Percentiles rank a stretch among this genome's conserved stretches.
These are phyloP conservation scores for Talaromyces sp. DNA, from an alignment of 2,329 filamentous ascomycete species.

Conservation along the genomic window DNA sequence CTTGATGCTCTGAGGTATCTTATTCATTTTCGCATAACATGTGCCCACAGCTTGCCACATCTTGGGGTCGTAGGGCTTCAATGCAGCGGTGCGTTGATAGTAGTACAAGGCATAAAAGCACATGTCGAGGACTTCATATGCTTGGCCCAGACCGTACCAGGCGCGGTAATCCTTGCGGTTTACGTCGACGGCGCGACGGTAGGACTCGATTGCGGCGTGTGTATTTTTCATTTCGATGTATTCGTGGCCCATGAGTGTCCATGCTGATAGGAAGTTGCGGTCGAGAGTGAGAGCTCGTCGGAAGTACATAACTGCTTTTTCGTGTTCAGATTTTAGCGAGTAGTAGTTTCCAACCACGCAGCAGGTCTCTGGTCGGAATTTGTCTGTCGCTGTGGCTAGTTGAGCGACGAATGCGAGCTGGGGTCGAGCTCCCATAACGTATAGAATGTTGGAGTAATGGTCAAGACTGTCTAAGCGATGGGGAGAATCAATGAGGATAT, in stretches of 20 bases:
- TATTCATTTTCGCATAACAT: conserved; percentile 84
- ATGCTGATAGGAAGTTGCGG: conserved; percentile 84
- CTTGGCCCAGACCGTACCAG: conserved; percentile 96
- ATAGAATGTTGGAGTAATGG: conserved; percentile 95
- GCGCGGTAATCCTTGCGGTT: conserved; percentile 95
- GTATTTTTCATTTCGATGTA: conserved; percentile 99
- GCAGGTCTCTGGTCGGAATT: conserved; percentile 94
- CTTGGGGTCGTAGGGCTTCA: conserved; percentile 94
- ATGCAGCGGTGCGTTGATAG: conserved; percentile 88
- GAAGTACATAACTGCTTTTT: conserved; percentile 98
- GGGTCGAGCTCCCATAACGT: conserved; percentile 81
- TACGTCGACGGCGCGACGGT: conserved; percentile 89
- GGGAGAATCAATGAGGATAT: conserved; percentile 64
- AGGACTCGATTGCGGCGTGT: conserved; percentile 94
- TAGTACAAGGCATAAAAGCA: conserved; percentile 96
- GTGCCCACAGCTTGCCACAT: conserved; percentile 98
- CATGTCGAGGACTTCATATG: conserved; percentile 97
- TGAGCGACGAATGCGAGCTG: conserved; percentile 92
- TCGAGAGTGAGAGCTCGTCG: conserved; percentile 87
- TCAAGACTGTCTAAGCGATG: conserved; percentile 83
- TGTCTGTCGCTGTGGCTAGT: conserved; percentile 84
- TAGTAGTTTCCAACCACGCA: conserved; percentile 98
- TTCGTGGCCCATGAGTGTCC: conserved; percentile 98
- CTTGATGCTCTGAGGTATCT: conserved; percentile 86
- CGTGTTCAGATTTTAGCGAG: conserved; percentile 86